Evolutionary conservation across 192 early-diverging fungal species (phyloP).

Genomic region (Chytriomyces sp.): DNA sequence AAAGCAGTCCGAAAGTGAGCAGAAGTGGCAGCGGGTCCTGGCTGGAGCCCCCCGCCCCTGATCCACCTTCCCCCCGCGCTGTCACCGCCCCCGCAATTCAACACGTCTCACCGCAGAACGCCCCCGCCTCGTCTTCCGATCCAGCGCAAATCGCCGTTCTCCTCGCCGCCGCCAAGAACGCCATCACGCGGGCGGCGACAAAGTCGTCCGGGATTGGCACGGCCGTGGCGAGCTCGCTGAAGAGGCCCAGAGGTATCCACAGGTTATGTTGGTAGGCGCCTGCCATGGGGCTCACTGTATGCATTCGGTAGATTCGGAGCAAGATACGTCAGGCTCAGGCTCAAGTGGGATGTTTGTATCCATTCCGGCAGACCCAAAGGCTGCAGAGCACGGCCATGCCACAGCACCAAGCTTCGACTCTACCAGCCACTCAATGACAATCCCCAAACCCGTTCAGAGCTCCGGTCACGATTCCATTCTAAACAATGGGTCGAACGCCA

Average conservation of each 20-base stretch:
- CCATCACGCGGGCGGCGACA: not conserved
- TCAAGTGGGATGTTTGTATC: not conserved
- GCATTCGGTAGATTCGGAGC: not conserved
- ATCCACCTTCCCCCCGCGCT: no score
- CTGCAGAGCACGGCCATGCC: not conserved
- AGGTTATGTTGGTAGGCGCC: not conserved
- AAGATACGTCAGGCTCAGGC: not conserved
- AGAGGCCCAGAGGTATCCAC: not conserved
- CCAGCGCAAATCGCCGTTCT: not conserved
- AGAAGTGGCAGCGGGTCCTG: no score
- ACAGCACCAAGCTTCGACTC: no score
- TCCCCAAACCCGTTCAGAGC: not conserved
- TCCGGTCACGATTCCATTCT: not conserved
- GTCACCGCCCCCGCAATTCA: no score
- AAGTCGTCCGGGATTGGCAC: not conserved
- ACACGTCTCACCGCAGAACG: not conserved
- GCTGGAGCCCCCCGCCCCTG: no score
- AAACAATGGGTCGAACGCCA: not conserved
- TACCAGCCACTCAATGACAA: not conserved
- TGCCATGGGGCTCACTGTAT: not conserved
- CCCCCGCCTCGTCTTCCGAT: not conserved
- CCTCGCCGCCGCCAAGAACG: not conserved
- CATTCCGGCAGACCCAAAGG: not conserved
- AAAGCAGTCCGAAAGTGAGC: no score
- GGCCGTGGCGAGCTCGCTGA: not conserved